Evolutionary conservation across 768 basidiomycete genomes (phyloP).

Genomic region (Podaxis carcinomalis): DNA sequence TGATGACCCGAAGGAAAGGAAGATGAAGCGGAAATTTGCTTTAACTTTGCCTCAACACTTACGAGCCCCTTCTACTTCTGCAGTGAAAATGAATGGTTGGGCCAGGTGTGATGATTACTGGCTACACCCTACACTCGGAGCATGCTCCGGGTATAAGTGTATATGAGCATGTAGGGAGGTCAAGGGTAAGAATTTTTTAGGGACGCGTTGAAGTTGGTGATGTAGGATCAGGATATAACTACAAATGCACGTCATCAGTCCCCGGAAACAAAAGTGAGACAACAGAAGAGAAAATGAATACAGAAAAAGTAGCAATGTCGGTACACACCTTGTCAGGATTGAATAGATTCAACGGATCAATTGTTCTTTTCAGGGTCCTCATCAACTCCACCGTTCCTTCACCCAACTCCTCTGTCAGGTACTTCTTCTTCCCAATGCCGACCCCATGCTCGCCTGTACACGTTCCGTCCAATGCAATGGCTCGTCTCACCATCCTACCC

Average conservation of each 20-base stretch:
- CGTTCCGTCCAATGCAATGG: constrained; percentile 69
- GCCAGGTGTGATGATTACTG: too few relatives aligned
- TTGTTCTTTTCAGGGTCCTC: constrained; percentile 70
- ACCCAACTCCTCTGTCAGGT: constrained; percentile 79
- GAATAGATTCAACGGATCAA: constrained; percentile 74
- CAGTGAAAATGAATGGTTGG: too few relatives aligned
- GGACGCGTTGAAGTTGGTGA: too few relatives aligned
- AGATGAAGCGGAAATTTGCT: too few relatives aligned
- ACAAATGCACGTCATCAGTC: not conserved
- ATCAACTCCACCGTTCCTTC: constrained; percentile 79
- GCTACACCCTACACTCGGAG: too few relatives aligned
- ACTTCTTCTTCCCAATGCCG: constrained; percentile 80
- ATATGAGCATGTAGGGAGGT: too few relatives aligned
- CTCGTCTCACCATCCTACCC: constrained; percentile 60
- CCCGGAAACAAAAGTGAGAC: too few relatives aligned
- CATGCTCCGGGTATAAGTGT: too few relatives aligned
- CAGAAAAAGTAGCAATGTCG: not conserved
- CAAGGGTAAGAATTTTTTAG: too few relatives aligned
- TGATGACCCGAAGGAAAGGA: too few relatives aligned
- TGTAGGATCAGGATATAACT: not conserved
- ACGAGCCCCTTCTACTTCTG: too few relatives aligned
- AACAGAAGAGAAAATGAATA: not conserved
- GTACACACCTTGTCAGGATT: constrained; percentile 78
- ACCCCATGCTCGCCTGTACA: constrained; percentile 90
- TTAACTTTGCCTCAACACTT: too few relatives aligned